Base-by-base conservation (phyloP, 23 red algal species). In the Gracilaria gracilis region DNA sequence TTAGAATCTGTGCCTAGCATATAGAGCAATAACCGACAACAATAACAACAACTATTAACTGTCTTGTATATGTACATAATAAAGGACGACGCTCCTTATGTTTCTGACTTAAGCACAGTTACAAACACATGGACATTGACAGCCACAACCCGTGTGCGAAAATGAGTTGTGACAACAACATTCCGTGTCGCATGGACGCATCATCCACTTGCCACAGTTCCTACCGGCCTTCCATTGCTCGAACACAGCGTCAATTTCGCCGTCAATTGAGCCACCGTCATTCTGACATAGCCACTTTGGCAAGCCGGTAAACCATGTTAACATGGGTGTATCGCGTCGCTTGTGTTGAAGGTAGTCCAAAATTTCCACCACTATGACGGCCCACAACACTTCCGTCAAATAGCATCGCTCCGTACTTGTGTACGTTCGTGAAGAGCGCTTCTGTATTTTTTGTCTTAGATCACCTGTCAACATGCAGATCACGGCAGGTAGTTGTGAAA, bases 81-180 rank as follows among this genome's bases (percentile, higher is more conserved):
- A 69, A 37, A 69, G 15, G 9, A 37, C 31, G 19, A 7, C 8
- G 64, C 16, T 77, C 11, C 42, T 77, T 9, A 8, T 19, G 38
- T 1, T 48, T 67, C 19, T 61, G 14, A 50, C 59, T 69, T 28
- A 85, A 0, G 38, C 31, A 66, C 81, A 85, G 81, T 71, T 85
- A 4, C 81, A 85, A 6, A 85, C 81, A 67, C 81, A 85, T 17
- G 81, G 81, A 51, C 81, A 85, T 69, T 85, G 81, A 49, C 81
- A 85, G 12, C 81, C 81, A 61, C 81, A 85, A 20, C 81, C 65
- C 23, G 81, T 69, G 42, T 69, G 81, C 38, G 81, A 69, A 67
- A 85, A 69, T 40, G 81, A 65, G 27, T 61, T 50, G 47, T 85
- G 81, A 51, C 81, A 85, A 36, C 81, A 85, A 40, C 81, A 85